Evolutionary conservation across 345 rosid species (phyloP).

Genomic region (Clarkia xantiana): DNA sequence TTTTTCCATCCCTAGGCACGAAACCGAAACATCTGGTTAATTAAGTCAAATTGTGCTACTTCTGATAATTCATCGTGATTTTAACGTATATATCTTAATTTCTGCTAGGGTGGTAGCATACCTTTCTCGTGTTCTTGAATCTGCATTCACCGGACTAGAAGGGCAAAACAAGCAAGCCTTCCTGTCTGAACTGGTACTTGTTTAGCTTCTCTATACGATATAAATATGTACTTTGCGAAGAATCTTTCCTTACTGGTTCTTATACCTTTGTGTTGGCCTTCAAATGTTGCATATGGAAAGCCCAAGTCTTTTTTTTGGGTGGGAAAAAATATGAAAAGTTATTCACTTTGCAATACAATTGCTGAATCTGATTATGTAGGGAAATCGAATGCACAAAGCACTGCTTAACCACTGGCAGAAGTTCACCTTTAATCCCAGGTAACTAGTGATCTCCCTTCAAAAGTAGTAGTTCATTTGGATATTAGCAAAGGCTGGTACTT

Average conservation of each 20-base stretch:
- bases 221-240: not conserved
- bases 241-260: not conserved
- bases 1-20: not conserved
- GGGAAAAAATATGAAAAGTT: not conserved
- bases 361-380: constrained; percentile 25
- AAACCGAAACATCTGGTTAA: not conserved
- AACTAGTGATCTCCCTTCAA: constrained; percentile 9
- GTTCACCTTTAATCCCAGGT: constrained; percentile 96
- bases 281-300: not conserved
- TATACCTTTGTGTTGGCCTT: not conserved
- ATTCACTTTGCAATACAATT: not conserved
- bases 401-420: constrained; percentile 92
- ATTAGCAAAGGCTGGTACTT: not conserved
- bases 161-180: constrained; percentile 98
- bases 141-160: constrained; percentile 89
- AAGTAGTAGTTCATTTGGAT: not conserved
- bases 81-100: constrained; percentile 8
- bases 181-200: constrained; percentile 77
- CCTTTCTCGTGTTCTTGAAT: constrained; percentile 90
- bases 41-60: too few relatives aligned
- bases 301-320: not conserved
- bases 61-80: too few relatives aligned
- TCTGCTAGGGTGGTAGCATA: constrained; percentile 77
- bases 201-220: constrained; percentile 6
- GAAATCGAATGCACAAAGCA: constrained; percentile 72